Evolutionary conservation across 306 rosid genomes (phyloP), one percentile per base, ranked within the genome.

Genomic region (Pterocarpus macrocarpus): DNA sequence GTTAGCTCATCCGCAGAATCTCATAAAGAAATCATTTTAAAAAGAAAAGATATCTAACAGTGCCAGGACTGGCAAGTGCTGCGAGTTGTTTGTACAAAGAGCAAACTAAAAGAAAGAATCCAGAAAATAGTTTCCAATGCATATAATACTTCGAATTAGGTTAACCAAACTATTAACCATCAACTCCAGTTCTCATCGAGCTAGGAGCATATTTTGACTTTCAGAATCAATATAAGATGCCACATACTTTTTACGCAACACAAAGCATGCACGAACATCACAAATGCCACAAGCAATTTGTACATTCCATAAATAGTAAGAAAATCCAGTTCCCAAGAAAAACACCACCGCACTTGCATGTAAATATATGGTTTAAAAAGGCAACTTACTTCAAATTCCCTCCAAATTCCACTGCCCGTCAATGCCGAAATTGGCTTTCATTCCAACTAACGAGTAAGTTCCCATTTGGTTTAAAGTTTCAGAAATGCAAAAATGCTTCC

Each of bases 1-100:
- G 68, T 84, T 53, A 81, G 79, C 74, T 71, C 52, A 66, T 74
- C 59, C 6, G 69, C 76, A 81, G 36, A 77, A 76, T 69, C 78
- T 57, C 41, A 76, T 43, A 66, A 49, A 32, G 22, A 65, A 85
- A 13, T 28, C 57, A 22, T 39, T 7, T 39, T 3, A 62, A 30
- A 45, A 43, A 30, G 11, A 55, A 41, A 45, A 62, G 6, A 5
- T 1, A 17, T 16, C 63, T 13, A 63, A 38, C 30, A 71, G 33
- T 38, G 9, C 22, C 2, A 57, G 5, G 49, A 56, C 41, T 15
- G 34, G 32, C 64, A 69, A 74, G 28, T 52, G 57, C 41, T 32
- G 15, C 50, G 10, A 80, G 34, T 35, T 50, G 72, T 17, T 17
- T 41, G 69, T 16, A 66, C 44, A 43, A 11, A 63, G 15, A 72